A percentile compares a stretch with the other conserved stretches of the same genome.
Conservation (phyloP, 2,329 filamentous ascomycete species). For the Diaporthe batatas region DNA sequence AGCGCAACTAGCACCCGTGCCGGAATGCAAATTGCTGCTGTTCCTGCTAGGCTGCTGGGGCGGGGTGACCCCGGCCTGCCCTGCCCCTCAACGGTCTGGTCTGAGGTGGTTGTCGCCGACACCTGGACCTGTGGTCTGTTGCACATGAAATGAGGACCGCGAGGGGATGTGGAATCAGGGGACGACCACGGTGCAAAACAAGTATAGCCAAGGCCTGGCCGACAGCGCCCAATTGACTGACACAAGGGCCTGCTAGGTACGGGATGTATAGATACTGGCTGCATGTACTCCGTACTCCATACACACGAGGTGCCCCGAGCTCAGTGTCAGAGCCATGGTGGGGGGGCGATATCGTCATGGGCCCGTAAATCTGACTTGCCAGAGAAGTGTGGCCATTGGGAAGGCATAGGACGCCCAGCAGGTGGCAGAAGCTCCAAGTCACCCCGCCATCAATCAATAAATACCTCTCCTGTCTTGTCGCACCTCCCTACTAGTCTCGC, state of each 20-base stretch:
- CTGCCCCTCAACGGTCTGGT: constrained; percentile 26
- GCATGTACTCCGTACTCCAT: no score
- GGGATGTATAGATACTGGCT: no score
- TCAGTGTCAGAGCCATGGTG: constrained; percentile 8
- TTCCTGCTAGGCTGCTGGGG: constrained; percentile 3
- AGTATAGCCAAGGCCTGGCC: no score
- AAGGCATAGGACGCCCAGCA: not conserved
- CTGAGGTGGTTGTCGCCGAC: constrained; percentile 22
- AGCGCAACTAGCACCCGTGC: constrained; percentile 1
- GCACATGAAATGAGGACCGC: not conserved
- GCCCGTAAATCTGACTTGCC: constrained; percentile 35
- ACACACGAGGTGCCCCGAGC: constrained; percentile 1
- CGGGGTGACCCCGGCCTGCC: constrained; percentile 18
- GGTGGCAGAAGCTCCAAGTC: constrained; percentile 17
- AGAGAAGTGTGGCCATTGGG: constrained; percentile 25
- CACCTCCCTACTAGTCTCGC: constrained; percentile 21
- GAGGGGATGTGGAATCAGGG: not conserved
- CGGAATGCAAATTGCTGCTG: constrained; percentile 6
- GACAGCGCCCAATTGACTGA: not conserved
- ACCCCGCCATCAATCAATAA: constrained; percentile 39
- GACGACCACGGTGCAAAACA: not conserved
- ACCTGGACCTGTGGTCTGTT: not conserved
- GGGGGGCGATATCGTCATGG: constrained; percentile 39
- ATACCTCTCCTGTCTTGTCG: constrained; percentile 36
- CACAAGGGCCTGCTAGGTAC: no score